A percentile compares a stretch with the other conserved stretches of the same genome.
Conservation (phyloP, 768 basidiomycete species). For the Amanita subjunquillea region DNA sequence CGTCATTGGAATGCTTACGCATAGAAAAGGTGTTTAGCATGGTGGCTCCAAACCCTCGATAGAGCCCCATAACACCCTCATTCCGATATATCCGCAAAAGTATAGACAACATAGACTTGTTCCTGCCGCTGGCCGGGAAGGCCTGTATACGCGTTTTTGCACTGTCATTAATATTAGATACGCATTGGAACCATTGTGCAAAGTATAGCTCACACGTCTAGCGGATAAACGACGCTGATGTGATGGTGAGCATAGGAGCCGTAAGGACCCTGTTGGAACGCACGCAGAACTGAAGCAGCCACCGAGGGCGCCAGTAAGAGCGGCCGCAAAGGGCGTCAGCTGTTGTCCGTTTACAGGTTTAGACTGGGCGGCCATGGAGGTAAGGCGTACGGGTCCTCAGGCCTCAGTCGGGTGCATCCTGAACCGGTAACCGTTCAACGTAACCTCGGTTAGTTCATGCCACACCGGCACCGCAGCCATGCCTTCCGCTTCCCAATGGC, state of each 20-base stretch:
- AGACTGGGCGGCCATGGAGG: slow-evolving; percentile 37
- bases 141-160: slow-evolving; percentile 96
- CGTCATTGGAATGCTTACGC: slow-evolving; percentile 43
- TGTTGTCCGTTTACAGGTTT: slow-evolving; percentile 54
- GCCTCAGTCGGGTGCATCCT: background rate
- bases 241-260: slow-evolving; percentile 5
- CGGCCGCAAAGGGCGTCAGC: slow-evolving; percentile 81
- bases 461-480: background rate
- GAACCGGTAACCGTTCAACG: background rate
- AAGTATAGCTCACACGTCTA: slow-evolving; percentile 69
- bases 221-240: slow-evolving; percentile 79
- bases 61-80: slow-evolving; percentile 78
- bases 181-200: background rate
- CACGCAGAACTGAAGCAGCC: slow-evolving; percentile 92
- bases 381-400: slow-evolving; percentile 6
- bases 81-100: slow-evolving; percentile 63
- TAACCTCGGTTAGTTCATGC: background rate
- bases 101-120: slow-evolving; percentile 52
- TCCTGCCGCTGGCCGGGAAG: slow-evolving; percentile 41
- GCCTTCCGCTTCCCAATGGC: slow-evolving; percentile 9
- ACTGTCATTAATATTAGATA: slow-evolving; percentile 27
- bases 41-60: slow-evolving; percentile 88
- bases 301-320: slow-evolving; percentile 87
- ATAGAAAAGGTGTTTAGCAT: slow-evolving; percentile 98
- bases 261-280: slow-evolving; percentile 21